Percentiles rank a stretch among this genome's conserved stretches.
phyloP scores from a whole-genome alignment of 306 rosid genomes.

The Inga leiocalycina region DNA sequence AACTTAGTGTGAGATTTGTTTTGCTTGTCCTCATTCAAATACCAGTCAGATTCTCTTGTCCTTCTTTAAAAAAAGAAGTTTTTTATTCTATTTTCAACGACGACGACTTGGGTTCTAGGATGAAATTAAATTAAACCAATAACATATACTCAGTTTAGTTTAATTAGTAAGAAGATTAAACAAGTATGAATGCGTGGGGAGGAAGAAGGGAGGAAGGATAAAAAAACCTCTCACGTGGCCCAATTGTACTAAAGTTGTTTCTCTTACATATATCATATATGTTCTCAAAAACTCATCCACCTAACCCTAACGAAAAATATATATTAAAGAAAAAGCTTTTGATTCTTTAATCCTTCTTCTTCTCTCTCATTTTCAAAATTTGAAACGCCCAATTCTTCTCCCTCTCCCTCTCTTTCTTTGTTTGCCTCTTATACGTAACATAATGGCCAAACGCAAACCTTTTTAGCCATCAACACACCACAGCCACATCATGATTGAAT shows the following conservation, averaged over 20 bases:
- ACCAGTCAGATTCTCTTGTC: constrained; percentile 59
- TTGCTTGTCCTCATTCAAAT: constrained; percentile 78
- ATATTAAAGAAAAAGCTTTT: constrained; percentile 10
- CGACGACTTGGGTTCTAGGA: constrained; percentile 3
- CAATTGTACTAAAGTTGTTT: constrained; percentile 45
- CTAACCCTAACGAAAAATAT: constrained; percentile 31
- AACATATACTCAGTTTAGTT: neutral
- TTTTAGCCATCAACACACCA: constrained; percentile 30
- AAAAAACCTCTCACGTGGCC: constrained; percentile 44
- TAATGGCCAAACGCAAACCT: constrained; percentile 39
- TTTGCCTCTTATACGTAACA: constrained; percentile 34
- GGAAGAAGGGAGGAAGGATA: constrained; percentile 4
- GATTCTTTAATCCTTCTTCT: neutral
- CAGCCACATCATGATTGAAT: constrained; percentile 59
- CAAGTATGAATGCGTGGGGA: neutral
- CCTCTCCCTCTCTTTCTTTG: neutral
- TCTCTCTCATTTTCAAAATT: constrained; percentile 71
- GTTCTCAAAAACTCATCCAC: constrained; percentile 37
- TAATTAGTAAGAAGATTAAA: neutral
- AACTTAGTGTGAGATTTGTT: constrained; percentile 61
- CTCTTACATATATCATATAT: neutral
- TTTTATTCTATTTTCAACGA: neutral
- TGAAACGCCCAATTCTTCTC: constrained; percentile 56
- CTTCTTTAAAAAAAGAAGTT: neutral
- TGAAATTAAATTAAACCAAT: neutral